A percentile compares a stretch with the other conserved stretches of the same genome.
These are phyloP conservation scores for Hibiscus tridactylites DNA, from an alignment of 345 rosid genomes.

Conservation along the genomic window DNA sequence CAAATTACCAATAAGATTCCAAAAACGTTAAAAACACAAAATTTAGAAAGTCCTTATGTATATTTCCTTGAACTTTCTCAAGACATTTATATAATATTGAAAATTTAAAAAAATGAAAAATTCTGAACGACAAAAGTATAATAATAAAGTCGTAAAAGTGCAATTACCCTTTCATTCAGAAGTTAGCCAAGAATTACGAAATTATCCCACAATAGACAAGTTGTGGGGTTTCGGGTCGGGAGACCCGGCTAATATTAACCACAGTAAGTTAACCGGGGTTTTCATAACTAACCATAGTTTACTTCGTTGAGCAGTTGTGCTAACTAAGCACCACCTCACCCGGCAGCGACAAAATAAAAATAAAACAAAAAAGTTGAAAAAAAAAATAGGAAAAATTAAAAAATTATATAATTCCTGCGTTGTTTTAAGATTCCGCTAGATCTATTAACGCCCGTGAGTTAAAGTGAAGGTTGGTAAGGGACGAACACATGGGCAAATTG, in stretches of 20 bases:
- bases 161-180: not conserved
- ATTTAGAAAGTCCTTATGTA: not conserved
- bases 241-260: slow-evolving; percentile 8
- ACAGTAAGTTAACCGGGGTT: slow-evolving; percentile 7
- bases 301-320: not conserved
- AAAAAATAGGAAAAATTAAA: not conserved
- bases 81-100: not conserved
- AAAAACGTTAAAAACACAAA: not conserved
- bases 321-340: slow-evolving; percentile 5
- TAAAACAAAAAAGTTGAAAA: not conserved
- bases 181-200: not conserved
- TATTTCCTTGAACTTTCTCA: slow-evolving; percentile 1
- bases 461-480: not conserved
- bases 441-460: slow-evolving; percentile 13
- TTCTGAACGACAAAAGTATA: not conserved
- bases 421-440: slow-evolving; percentile 27
- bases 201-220: not conserved
- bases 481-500: too few relatives aligned
- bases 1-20: not conserved
- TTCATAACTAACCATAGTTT: slow-evolving; percentile 8
- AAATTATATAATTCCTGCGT: not conserved
- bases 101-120: not conserved
- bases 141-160: not conserved
- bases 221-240: not conserved
- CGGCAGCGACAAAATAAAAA: not conserved